Conservation (phyloP, 495 filamentous ascomycete species). For the Chaetomium fimeti region DNA sequence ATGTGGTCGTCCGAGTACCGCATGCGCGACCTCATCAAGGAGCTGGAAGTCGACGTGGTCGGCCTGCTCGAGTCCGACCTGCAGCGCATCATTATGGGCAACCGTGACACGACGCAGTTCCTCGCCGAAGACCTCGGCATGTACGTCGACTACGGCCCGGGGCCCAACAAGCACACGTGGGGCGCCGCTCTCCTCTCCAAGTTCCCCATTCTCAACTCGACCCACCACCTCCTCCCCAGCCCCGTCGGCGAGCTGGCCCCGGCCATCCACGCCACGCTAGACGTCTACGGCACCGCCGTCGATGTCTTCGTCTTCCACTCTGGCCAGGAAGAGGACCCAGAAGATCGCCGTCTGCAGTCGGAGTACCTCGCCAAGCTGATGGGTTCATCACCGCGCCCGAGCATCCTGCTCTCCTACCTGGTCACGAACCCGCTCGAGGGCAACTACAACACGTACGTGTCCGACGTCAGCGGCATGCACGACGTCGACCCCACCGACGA, state of each 20-base stretch:
- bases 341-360: conserved; percentile 85
- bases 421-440: conserved; percentile 87
- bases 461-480: conserved; percentile 81
- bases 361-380: conserved; percentile 87
- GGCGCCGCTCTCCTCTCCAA: conserved; percentile 90
- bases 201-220: conserved; percentile 96
- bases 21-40: conserved; percentile 88
- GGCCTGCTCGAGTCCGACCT: conserved; percentile 91
- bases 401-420: conserved; percentile 86
- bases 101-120: conserved; percentile 93
- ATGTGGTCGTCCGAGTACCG: conserved; percentile 98
- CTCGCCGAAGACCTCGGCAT: conserved; percentile 95
- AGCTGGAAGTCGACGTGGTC: conserved; percentile 91
- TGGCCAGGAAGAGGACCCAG: conserved; percentile 94
- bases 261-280: conserved; percentile 91
- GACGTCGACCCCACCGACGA: conserved; percentile 93
- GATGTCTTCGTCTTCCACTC: conserved; percentile 99
- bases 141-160: conserved; percentile 97
- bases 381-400: conserved; percentile 75
- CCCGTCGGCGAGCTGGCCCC: conserved; percentile 94
- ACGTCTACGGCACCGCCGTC: conserved; percentile 84
- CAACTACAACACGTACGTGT: conserved; percentile 97
- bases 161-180: conserved; percentile 99
- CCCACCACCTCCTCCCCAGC: conserved; percentile 89
- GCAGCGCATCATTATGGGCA: conserved; percentile 99